phyloP scores from a whole-genome alignment of 257 asterid genomes.

The Echites panduratus region DNA sequence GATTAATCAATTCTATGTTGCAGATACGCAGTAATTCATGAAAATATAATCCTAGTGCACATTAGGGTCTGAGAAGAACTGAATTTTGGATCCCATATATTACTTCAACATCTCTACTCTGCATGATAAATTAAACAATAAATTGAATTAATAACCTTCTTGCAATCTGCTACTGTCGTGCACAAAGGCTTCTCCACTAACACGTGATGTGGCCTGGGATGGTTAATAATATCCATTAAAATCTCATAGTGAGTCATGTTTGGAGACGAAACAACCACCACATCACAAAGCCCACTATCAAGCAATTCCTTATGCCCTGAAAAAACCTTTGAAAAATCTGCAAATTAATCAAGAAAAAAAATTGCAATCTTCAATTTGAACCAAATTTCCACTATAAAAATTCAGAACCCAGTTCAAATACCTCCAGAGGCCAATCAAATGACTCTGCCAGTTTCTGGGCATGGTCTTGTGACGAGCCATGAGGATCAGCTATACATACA shows the following conservation, averaged over 20 bases:
- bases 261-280: constrained; percentile 70
- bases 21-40: background rate
- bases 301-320: constrained; percentile 64
- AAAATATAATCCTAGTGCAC: background rate
- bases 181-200: constrained; percentile 96
- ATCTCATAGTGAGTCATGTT: constrained; percentile 93
- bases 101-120: background rate
- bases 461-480: constrained; percentile 63
- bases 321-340: constrained; percentile 41
- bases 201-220: constrained; percentile 76
- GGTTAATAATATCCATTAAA: constrained; percentile 64
- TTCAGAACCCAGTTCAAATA: constrained; percentile 6
- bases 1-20: background rate
- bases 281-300: constrained; percentile 73
- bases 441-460: constrained; percentile 51
- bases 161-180: constrained; percentile 74
- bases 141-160: constrained; percentile 37
- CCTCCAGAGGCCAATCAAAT: constrained; percentile 59
- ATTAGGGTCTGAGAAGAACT: background rate
- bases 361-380: background rate
- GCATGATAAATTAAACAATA: background rate
- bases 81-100: background rate
- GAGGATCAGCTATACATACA: constrained; percentile 85
- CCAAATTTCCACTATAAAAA: background rate
- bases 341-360: background rate